These are phyloP conservation scores for Paracoccidioides lutzii DNA, from an alignment of 2,329 filamentous ascomycete genomes.

Conservation along the genomic window DNA sequence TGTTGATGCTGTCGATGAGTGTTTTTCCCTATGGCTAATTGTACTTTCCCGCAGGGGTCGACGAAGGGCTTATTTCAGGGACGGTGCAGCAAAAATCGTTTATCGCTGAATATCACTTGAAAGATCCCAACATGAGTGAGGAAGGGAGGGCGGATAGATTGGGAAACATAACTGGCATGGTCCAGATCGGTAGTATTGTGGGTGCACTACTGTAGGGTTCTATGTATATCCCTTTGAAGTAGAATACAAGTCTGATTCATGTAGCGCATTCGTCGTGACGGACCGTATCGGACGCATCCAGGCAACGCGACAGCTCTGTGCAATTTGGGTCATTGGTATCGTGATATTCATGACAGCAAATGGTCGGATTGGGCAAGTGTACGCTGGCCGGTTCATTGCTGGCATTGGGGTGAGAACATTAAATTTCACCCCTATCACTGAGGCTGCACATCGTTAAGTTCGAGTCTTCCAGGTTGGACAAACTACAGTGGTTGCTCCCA, in stretches of 20 bases:
- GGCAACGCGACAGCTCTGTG: conserved; percentile 29
- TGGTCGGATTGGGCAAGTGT: conserved; percentile 28
- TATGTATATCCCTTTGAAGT: no score
- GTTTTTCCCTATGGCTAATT: not conserved
- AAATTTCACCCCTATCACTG: not conserved
- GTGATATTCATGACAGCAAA: conserved; percentile 33
- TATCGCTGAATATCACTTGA: conserved; percentile 45
- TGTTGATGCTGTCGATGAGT: not conserved
- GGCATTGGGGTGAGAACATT: conserved; percentile 22
- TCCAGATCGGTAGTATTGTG: conserved; percentile 62
- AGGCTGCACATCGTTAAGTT: not conserved
- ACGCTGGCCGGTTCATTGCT: conserved; percentile 33
- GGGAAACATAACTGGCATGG: conserved; percentile 68
- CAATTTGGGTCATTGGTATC: conserved; percentile 31
- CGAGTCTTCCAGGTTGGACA: conserved; percentile 20
- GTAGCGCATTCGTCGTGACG: conserved; percentile 38
- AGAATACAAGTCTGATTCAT: no score
- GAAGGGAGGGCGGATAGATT: conserved; percentile 53
- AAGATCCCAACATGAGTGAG: conserved; percentile 33
- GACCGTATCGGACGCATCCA: conserved; percentile 34
- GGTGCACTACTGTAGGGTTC: conserved; percentile 48
- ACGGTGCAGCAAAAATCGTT: conserved; percentile 57
- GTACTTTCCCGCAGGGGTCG: conserved; percentile 32
- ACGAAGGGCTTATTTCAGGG: conserved; percentile 65
- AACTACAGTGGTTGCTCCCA: conserved; percentile 40